A percentile compares a stretch with the other conserved stretches of the same genome.
phyloP scores from a whole-genome alignment of 1,284 basidiomycete species.

The Tausonia pullulans region DNA sequence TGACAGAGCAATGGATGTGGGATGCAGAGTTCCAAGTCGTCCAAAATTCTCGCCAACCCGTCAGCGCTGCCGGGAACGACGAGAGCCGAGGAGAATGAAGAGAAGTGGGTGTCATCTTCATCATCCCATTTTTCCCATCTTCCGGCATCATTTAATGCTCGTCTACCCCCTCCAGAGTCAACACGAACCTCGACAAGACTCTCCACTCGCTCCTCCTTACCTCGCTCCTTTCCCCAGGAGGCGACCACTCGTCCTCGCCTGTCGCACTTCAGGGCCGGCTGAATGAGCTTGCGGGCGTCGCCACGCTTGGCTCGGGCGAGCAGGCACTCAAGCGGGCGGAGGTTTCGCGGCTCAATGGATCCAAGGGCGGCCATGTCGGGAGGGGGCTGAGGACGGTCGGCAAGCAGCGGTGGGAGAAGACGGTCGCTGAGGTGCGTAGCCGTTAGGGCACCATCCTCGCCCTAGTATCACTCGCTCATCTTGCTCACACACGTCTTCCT shows the following conservation, averaged over 20 bases:
- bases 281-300: constrained; percentile 11
- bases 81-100: constrained; percentile 19
- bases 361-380: background rate
- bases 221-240: constrained; percentile 27
- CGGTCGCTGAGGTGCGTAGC: constrained; percentile 1
- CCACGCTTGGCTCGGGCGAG: constrained; percentile 11
- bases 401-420: constrained; percentile 6
- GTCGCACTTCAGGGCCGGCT: constrained; percentile 14
- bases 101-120: constrained; percentile 23
- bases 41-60: constrained; percentile 33
- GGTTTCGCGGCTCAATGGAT: background rate
- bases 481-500: too few species aligned
- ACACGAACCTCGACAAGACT: constrained; percentile 29
- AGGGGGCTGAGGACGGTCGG: constrained; percentile 12
- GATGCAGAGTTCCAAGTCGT: constrained; percentile 25
- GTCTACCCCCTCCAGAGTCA: background rate
- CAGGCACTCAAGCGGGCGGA: background rate
- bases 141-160: background rate
- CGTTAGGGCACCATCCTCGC: too few species aligned
- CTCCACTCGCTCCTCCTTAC: constrained; percentile 35
- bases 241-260: constrained; percentile 19
- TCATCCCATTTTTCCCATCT: background rate
- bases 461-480: background rate
- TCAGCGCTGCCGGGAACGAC: constrained; percentile 18
- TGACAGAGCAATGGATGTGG: background rate